Percentiles rank a stretch among this genome's conserved stretches.
Evolutionary conservation across 208 protist genomes (phyloP).

Genomic region (Acanthamoeba castellanii): DNA sequence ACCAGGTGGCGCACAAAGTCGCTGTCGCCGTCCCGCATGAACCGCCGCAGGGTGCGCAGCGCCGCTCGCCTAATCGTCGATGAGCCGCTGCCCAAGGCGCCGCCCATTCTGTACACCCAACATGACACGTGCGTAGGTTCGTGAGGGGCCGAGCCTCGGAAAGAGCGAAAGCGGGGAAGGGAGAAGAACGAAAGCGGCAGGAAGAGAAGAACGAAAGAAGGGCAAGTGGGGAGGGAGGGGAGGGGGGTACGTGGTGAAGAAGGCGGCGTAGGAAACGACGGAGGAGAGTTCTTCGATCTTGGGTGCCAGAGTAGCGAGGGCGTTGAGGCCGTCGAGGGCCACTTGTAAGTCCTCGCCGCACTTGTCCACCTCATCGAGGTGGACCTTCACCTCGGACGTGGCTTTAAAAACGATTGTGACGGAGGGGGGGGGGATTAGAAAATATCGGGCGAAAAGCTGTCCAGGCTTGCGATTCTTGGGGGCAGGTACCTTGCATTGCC

Average conservation of each 20-base stretch:
- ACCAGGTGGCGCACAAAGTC: slow-evolving; percentile 19
- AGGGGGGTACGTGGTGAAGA: slow-evolving; percentile 9
- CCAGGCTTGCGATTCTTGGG: neutral
- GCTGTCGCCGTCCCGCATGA: slow-evolving; percentile 46
- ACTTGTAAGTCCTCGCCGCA: slow-evolving; percentile 46
- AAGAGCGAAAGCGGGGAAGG: neutral
- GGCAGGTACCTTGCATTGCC: neutral
- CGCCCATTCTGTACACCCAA: neutral
- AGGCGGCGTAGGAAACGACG: slow-evolving; percentile 16
- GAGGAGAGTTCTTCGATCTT: slow-evolving; percentile 1
- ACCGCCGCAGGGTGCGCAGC: slow-evolving; percentile 8
- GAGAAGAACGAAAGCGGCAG: neutral
- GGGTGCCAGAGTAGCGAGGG: slow-evolving; percentile 24
- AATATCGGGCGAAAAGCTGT: neutral
- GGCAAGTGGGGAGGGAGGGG: no score
- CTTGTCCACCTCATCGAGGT: slow-evolving; percentile 46
- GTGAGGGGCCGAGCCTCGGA: neutral
- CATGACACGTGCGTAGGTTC: neutral
- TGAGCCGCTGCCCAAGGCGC: slow-evolving; percentile 18
- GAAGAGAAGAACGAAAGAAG: neutral
- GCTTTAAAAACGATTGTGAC: neutral
- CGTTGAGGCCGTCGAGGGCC: slow-evolving; percentile 27
- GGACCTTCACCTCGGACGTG: neutral
- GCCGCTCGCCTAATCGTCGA: neutral
- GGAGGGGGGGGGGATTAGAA: neutral